These are phyloP conservation scores for Linnemannia exigua DNA, from an alignment of 192 early-diverging fungal genomes.

Conservation along the genomic window DNA sequence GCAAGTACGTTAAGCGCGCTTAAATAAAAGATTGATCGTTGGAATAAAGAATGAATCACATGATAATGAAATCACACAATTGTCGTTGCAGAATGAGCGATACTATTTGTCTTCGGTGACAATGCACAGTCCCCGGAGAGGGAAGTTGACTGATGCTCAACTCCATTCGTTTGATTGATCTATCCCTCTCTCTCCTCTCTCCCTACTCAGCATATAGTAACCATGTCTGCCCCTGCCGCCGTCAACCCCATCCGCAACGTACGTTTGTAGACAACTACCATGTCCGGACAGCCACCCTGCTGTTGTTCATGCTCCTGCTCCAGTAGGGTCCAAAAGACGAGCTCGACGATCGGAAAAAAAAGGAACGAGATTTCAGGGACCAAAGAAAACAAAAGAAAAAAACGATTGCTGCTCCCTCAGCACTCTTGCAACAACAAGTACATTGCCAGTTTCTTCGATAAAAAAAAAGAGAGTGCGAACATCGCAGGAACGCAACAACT, in stretches of 20 bases:
- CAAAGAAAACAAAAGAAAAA: neutral
- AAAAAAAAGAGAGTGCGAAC: neutral
- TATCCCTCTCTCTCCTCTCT: slow-evolving; percentile 18
- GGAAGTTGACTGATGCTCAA: neutral
- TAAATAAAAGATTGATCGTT: neutral
- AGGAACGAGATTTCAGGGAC: slow-evolving; percentile 11
- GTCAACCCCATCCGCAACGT: slow-evolving; percentile 55
- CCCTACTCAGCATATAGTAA: slow-evolving; percentile 23
- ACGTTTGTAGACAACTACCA: slow-evolving; percentile 10
- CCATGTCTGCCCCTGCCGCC: slow-evolving; percentile 45
- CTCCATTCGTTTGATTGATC: neutral
- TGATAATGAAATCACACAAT: too few species aligned
- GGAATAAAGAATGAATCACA: too few species aligned
- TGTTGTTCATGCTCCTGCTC: too few species aligned
- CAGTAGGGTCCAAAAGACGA: neutral
- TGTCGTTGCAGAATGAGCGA: neutral
- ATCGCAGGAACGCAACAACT: too few species aligned
- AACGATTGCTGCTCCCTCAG: neutral
- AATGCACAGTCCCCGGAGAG: neutral
- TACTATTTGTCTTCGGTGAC: neutral
- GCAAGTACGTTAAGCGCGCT: slow-evolving; percentile 75
- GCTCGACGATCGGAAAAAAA: neutral
- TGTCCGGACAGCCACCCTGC: too few species aligned
- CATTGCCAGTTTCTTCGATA: neutral
- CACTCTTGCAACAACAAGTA: neutral